These are phyloP conservation scores for Podospora fimiseda DNA, from an alignment of 495 filamentous ascomycete genomes.

Conservation along the genomic window DNA sequence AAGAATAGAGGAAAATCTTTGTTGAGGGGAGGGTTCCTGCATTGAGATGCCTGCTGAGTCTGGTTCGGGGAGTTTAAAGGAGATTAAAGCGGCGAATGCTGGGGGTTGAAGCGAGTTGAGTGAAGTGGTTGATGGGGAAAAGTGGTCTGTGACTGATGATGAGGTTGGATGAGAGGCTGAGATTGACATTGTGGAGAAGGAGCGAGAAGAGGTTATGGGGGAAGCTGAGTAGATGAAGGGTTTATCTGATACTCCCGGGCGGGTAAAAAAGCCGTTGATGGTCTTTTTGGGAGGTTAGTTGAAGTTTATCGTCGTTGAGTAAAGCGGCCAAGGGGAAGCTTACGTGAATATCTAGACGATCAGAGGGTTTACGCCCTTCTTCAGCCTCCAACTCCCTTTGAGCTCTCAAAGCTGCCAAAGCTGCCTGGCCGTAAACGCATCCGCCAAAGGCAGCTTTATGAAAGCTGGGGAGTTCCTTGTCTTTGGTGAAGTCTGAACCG, in stretches of 20 bases:
- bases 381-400: slow-evolving; percentile 32
- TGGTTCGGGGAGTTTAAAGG: slow-evolving; percentile 49
- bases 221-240: slow-evolving; percentile 57
- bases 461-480: slow-evolving; percentile 2
- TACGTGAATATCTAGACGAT: slow-evolving; percentile 54
- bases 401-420: slow-evolving; percentile 53
- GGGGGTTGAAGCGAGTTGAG: slow-evolving; percentile 36
- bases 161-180: slow-evolving; percentile 44
- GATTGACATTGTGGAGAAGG: slow-evolving; percentile 56
- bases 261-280: slow-evolving; percentile 63
- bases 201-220: slow-evolving; percentile 47
- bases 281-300: slow-evolving; percentile 38
- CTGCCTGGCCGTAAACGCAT: slow-evolving; percentile 62
- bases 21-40: slow-evolving; percentile 32
- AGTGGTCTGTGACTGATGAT: slow-evolving; percentile 25
- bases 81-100: slow-evolving; percentile 55
- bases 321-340: slow-evolving; percentile 16
- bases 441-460: slow-evolving; percentile 50
- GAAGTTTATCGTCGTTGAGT: neutral
- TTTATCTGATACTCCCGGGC: slow-evolving; percentile 42
- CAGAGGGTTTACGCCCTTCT: slow-evolving; percentile 9
- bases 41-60: slow-evolving; percentile 24
- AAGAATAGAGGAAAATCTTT: slow-evolving; percentile 33
- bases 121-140: slow-evolving; percentile 29
- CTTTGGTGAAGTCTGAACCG: slow-evolving; percentile 20